A percentile compares a stretch with the other conserved stretches of the same genome.
Evolutionary conservation across 2,329 filamentous ascomycete genomes (phyloP).

Genomic region (Fusarium robinianum): DNA sequence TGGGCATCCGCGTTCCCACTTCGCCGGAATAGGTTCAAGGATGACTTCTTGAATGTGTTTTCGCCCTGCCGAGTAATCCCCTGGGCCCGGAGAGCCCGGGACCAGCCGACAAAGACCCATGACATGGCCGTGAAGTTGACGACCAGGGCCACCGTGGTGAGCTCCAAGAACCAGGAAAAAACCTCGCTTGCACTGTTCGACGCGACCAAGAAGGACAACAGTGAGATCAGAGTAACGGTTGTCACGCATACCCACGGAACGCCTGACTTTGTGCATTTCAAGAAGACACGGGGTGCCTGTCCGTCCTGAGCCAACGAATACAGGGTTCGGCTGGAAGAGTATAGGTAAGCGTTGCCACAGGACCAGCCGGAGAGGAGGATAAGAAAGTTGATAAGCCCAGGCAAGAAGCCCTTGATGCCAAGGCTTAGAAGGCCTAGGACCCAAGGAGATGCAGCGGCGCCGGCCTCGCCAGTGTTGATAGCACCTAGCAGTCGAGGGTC

Average conservation of each 20-base stretch:
- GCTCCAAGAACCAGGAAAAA: constrained; percentile 7
- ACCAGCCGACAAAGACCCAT: constrained; percentile 5
- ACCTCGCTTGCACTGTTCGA: constrained; percentile 34
- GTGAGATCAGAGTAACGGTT: constrained; percentile 50
- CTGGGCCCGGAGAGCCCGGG: not conserved
- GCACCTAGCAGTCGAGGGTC: constrained; percentile 44
- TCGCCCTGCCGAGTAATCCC: not conserved
- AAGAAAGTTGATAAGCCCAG: constrained; percentile 59
- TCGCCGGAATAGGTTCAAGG: too few species aligned
- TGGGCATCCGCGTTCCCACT: too few species aligned
- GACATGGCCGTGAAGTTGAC: constrained; percentile 2
- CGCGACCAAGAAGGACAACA: constrained; percentile 53
- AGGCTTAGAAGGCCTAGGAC: constrained; percentile 61
- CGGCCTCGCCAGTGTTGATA: constrained; percentile 53
- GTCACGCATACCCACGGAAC: constrained; percentile 58
- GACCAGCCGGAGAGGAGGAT: constrained; percentile 56
- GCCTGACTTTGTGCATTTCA: constrained; percentile 59
- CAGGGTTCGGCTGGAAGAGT: constrained; percentile 48
- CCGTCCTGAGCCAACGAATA: constrained; percentile 50
- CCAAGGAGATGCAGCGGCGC: constrained; percentile 61
- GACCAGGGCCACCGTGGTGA: not conserved
- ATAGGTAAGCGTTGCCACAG: constrained; percentile 50
- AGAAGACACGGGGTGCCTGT: constrained; percentile 52
- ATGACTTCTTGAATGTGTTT: constrained; percentile 1
- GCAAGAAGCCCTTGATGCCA: constrained; percentile 50